Evolutionary conservation across 2,329 filamentous ascomycete genomes (phyloP).

Genomic region (Fusarium dimerum): DNA sequence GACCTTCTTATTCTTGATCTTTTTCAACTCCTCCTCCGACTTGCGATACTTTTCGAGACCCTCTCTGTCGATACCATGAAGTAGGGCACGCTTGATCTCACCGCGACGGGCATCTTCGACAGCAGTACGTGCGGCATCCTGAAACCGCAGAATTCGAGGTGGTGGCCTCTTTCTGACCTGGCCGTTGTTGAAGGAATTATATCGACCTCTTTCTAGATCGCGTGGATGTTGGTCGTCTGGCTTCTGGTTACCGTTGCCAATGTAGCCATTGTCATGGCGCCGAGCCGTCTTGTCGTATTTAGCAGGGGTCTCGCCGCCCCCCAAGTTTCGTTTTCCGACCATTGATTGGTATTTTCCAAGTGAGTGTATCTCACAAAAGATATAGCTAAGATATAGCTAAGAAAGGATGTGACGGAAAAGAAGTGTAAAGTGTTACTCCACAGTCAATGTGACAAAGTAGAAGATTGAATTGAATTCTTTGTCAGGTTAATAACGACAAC

Average conservation of each 20-base stretch:
- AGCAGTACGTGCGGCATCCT: conserved; percentile 31
- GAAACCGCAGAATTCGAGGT: conserved; percentile 41
- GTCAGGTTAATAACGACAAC: not conserved
- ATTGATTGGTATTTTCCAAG: conserved; percentile 2
- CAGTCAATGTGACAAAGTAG: no score
- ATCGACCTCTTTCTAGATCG: conserved; percentile 23
- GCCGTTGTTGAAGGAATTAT: conserved; percentile 3
- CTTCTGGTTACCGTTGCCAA: conserved; percentile 9
- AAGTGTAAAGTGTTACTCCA: not conserved
- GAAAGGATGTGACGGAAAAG: not conserved
- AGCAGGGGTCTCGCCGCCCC: not conserved
- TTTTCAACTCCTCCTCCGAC: conserved; percentile 28
- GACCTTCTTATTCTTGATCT: conserved; percentile 31
- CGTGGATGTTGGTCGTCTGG: conserved; percentile 17
- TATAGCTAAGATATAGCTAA: not conserved
- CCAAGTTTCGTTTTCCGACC: conserved; percentile 25
- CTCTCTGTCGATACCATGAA: conserved; percentile 32
- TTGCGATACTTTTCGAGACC: conserved; percentile 34
- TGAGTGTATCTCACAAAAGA: not conserved
- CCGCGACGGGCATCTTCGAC: conserved; percentile 33
- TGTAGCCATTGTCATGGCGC: conserved; percentile 7
- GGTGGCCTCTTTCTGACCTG: conserved; percentile 6
- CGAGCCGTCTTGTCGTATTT: conserved; percentile 4
- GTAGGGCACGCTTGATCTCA: conserved; percentile 33
- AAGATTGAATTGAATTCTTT: not conserved